Evolutionary conservation across 805 yeast genomes (phyloP).

Genomic region (Suhomyces vadensis): DNA sequence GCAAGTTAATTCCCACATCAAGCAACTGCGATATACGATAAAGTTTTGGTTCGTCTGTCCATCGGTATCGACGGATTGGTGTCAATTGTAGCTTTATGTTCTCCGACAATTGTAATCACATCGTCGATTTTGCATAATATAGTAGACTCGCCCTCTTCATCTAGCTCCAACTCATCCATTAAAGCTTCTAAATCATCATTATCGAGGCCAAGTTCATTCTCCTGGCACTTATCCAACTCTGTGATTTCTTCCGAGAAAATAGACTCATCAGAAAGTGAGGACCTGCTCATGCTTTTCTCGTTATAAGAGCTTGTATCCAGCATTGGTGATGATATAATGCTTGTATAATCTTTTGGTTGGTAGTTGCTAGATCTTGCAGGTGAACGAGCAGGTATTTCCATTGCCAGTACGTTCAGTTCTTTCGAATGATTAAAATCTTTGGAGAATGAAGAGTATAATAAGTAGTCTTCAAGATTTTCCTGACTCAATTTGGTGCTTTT

Average conservation of each 20-base stretch:
- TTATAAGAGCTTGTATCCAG: constrained; percentile 26
- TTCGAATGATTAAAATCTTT: not conserved
- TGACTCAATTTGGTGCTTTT: not conserved
- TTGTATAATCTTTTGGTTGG: not conserved
- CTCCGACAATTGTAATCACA: constrained; percentile 23
- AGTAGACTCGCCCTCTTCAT: constrained; percentile 16
- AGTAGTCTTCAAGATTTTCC: not conserved
- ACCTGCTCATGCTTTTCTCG: constrained; percentile 14
- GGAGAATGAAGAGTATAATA: constrained; percentile 1
- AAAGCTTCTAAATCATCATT: constrained; percentile 18
- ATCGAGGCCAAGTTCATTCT: constrained; percentile 5
- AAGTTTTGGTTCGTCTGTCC: constrained; percentile 11
- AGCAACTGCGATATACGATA: constrained; percentile 10
- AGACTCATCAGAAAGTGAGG: constrained; percentile 16
- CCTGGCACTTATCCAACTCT: constrained; percentile 10
- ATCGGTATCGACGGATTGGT: not conserved
- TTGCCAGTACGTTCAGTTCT: not conserved
- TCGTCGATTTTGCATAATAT: constrained; percentile 24
- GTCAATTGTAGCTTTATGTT: constrained; percentile 6
- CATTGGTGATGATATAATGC: constrained; percentile 5
- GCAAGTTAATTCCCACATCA: not conserved
- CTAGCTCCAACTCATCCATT: constrained; percentile 21
- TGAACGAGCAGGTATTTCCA: constrained; percentile 4
- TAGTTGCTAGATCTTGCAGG: not conserved
- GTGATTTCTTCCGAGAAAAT: constrained; percentile 13